Conservation (phyloP, 2,329 filamentous ascomycete species). For the Diaporthe nobilis region DNA sequence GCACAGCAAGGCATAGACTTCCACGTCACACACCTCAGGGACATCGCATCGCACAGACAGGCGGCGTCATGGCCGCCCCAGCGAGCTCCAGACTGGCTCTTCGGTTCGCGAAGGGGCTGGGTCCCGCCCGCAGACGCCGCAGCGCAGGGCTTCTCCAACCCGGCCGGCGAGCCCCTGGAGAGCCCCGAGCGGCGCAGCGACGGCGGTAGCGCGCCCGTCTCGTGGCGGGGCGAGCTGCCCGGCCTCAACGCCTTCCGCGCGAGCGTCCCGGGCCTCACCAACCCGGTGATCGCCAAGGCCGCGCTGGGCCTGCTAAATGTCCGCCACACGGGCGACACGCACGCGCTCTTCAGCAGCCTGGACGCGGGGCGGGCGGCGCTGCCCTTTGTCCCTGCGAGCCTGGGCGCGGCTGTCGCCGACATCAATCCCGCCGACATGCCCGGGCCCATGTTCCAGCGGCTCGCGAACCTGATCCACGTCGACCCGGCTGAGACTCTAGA, state of each 20-base stretch:
- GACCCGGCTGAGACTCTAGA: neutral
- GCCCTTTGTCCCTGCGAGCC: neutral
- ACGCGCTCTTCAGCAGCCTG: slow-evolving; percentile 19
- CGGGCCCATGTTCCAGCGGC: neutral
- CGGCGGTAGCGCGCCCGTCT: neutral
- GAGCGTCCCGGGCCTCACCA: neutral
- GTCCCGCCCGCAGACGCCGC: neutral
- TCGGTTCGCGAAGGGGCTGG: slow-evolving; percentile 8
- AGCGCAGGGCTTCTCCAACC: neutral
- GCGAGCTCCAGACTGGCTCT: slow-evolving; percentile 1
- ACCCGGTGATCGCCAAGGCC: slow-evolving; percentile 1
- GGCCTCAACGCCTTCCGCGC: slow-evolving; percentile 12
- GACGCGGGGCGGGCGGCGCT: neutral
- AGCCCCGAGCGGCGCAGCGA: neutral
- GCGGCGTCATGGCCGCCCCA: slow-evolving; percentile 15
- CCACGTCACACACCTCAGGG: neutral
- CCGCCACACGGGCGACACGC: slow-evolving; percentile 6
- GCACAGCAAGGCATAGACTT: slow-evolving; percentile 1
- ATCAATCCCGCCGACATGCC: neutral
- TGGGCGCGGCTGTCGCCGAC: neutral
- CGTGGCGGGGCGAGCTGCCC: slow-evolving; percentile 6
- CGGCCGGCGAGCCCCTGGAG: neutral
- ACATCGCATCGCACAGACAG: neutral
- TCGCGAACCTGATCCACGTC: slow-evolving; percentile 15
- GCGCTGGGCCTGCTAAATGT: slow-evolving; percentile 10